Percentiles rank a stretch among this genome's conserved stretches.
Conservation (phyloP, 1,284 basidiomycete species). For the Microbotryum lychnidis-dioicae region DNA sequence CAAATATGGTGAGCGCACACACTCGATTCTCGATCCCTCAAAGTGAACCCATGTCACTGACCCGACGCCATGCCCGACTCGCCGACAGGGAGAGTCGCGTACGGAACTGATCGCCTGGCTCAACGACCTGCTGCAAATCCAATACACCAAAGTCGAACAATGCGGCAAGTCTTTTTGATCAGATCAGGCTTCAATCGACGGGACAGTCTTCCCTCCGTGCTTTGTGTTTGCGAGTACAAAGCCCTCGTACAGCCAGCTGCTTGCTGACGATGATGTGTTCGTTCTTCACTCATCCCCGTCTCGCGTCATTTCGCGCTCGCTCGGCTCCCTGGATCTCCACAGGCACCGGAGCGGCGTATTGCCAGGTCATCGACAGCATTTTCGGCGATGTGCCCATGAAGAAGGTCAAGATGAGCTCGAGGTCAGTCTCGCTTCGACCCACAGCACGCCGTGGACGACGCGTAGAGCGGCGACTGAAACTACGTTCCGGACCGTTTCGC, state of each 20-base stretch:
- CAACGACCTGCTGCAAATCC: conserved; percentile 82
- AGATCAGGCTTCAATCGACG: too few relatives aligned
- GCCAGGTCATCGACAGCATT: conserved; percentile 83
- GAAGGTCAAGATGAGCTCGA: conserved; percentile 80
- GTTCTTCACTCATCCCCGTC: not conserved
- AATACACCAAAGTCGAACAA: conserved; percentile 90
- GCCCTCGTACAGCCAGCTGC: too few relatives aligned
- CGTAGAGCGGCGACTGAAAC: not conserved
- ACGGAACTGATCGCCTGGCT: conserved; percentile 88
- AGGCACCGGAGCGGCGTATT: conserved; percentile 69
- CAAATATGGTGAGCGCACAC: too few relatives aligned
- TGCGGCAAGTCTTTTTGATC: conserved; percentile 51
- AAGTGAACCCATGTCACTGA: too few relatives aligned
- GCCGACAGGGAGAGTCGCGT: conserved; percentile 41
- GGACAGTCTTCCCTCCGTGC: too few relatives aligned
- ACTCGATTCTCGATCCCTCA: too few relatives aligned
- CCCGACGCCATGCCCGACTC: not conserved
- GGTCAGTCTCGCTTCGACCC: conserved; percentile 1
- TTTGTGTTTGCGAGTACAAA: too few relatives aligned
- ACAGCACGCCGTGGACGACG: not conserved
- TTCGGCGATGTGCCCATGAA: conserved; percentile 83
- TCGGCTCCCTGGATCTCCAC: not conserved
- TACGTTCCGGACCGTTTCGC: too few relatives aligned
- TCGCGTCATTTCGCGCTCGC: not conserved
- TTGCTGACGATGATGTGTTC: conserved; percentile 4